Conservation (phyloP, 345 rosid genomes). For the Salix dunnii region DNA sequence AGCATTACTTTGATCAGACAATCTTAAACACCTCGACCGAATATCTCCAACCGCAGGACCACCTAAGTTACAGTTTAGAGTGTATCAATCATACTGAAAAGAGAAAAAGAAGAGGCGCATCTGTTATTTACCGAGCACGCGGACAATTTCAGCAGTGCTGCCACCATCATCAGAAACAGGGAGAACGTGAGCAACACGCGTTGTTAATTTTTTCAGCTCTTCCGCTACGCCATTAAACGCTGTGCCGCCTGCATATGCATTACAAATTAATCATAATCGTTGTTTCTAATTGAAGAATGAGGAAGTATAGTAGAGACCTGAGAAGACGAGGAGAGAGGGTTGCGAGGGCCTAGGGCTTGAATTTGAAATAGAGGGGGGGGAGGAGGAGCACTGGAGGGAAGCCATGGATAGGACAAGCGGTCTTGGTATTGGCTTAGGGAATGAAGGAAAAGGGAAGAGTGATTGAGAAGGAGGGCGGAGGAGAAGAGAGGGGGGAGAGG, state of each 20-base stretch:
- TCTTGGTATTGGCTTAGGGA: constrained; percentile 6
- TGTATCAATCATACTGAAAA: not conserved
- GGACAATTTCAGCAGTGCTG: constrained; percentile 96
- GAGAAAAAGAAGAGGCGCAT: not conserved
- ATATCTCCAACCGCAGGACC: constrained; percentile 99
- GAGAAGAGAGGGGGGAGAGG: constrained; percentile 15
- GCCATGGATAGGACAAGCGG: constrained; percentile 14
- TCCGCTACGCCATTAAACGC: constrained; percentile 93
- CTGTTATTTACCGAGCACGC: constrained; percentile 61
- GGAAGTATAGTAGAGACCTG: constrained; percentile 36
- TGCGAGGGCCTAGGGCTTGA: constrained; percentile 37
- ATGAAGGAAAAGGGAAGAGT: constrained; percentile 9
- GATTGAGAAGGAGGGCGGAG: constrained; percentile 5
- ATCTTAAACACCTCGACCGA: constrained; percentile 88
- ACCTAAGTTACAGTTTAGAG: constrained; percentile 32
- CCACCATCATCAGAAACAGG: constrained; percentile 98
- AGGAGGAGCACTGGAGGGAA: constrained; percentile 6
- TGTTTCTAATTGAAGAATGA: not conserved
- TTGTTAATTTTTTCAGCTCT: constrained; percentile 78
- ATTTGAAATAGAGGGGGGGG: constrained; percentile 19
- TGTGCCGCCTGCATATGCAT: constrained; percentile 60
- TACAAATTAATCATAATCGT: not conserved
- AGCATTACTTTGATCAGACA: constrained; percentile 76
- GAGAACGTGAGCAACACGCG: constrained; percentile 83
- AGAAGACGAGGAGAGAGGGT: constrained; percentile 89